Evolutionary conservation across 441 rosid species (phyloP).

Genomic region (Bocquillonia castaneifolia): DNA sequence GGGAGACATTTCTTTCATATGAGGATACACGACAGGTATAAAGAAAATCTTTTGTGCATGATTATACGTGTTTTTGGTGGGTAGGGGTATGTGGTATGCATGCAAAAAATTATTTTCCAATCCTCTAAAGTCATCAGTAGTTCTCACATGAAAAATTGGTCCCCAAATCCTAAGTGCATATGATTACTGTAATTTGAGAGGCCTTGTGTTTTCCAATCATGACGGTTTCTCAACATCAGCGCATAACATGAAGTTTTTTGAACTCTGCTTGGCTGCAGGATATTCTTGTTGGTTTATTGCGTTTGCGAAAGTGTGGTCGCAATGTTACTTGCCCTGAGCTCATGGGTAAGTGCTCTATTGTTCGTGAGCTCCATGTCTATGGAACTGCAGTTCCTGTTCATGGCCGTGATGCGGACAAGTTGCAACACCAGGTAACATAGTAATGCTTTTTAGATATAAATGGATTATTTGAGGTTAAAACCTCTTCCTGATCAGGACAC

Average conservation of each 20-base stretch:
- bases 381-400: slow-evolving; percentile 99
- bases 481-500: not conserved
- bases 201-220: not conserved
- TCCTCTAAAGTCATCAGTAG: not conserved
- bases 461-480: not conserved
- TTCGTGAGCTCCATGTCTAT: slow-evolving; percentile 97
- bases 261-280: slow-evolving; percentile 48
- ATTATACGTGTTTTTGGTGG: not conserved
- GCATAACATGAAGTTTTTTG: not conserved
- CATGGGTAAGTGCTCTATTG: slow-evolving; percentile 79
- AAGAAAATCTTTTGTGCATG: slow-evolving; percentile 10
- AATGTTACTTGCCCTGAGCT: slow-evolving; percentile 92
- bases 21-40: slow-evolving; percentile 93
- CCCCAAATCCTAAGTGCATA: not conserved
- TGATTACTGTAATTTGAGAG: not conserved
- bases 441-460: not conserved
- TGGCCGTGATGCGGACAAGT: slow-evolving; percentile 86
- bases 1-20: slow-evolving; percentile 96
- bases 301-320: slow-evolving; percentile 83
- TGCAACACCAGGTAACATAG: slow-evolving; percentile 86
- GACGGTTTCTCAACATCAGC: not conserved
- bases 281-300: slow-evolving; percentile 91
- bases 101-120: not conserved
- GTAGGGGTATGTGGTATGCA: not conserved
- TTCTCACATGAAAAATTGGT: not conserved